Evolutionary conservation across 202 grass and related monocot genomes (phyloP), one percentile per base, ranked within the genome.

Genomic region (Elaeis oleifera): DNA sequence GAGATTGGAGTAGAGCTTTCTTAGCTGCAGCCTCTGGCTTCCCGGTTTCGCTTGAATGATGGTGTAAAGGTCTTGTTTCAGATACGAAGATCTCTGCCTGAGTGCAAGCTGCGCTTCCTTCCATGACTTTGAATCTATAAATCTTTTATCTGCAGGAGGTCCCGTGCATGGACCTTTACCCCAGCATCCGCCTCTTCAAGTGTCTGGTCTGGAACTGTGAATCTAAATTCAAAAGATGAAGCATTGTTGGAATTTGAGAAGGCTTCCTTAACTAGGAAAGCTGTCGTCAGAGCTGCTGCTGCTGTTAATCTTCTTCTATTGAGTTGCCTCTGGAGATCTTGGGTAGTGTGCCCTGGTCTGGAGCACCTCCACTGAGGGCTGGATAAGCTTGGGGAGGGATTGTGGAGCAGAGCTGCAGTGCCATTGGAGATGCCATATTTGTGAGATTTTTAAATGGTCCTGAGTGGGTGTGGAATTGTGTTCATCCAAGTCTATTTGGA

Each of bases 51-150:
- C 80, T 54, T 94, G 82, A 66, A 99, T 99, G 64, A 99, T 94
- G 17, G 88, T 82, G 80, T 92, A 94, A 5, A 99, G 67, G 75
- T 99, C 94, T 63, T 86, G 85, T 80, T 84, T 94, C 25, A 99
- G 88, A 53, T 77, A 81, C 32, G 85, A 18, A 28, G 77, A 81
- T 56, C 80, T 82, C 70, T 82, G 69, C 39, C 77, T 74, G 39
- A 94, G 74, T 16, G 77, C 80, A 27, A 60, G 23, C 78, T 84
- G 88, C 56, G 75, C 50, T 67, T 89, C 80, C 56, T 78, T 70
- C 85, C 94, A 99, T 69, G 85, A 83, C 61, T 82, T 36, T 16
- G 71, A 77, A 84, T 94, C 94, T 57, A 84, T 84, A 73, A 73
- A 31, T 17, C 50, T 73, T 80, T 89, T 58, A 92, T 77, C 23